Conservation (phyloP, 768 basidiomycete genomes). For the Boletus subparvulus region DNA sequence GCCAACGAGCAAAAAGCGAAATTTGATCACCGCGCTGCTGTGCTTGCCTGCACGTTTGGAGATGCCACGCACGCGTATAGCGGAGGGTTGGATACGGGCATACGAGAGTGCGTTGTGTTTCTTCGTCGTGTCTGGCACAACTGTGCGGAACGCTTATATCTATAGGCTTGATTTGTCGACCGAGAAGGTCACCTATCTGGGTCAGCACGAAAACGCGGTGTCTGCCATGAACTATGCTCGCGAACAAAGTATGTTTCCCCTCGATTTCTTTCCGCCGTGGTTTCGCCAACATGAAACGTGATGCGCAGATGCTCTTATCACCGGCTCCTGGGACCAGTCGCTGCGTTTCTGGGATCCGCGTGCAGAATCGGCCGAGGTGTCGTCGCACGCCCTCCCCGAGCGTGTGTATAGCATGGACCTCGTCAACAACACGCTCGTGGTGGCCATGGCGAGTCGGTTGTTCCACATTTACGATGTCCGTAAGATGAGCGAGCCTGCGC, state of each 20-base stretch:
- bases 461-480: conserved; percentile 89
- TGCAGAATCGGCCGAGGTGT: conserved; percentile 52
- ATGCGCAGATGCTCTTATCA: conserved; percentile 64
- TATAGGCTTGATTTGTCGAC: conserved; percentile 67
- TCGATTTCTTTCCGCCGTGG: neutral
- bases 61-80: conserved; percentile 72
- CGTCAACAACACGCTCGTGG: conserved; percentile 76
- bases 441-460: conserved; percentile 88
- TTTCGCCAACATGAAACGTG: neutral
- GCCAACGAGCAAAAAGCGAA: conserved; percentile 72
- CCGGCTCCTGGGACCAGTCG: conserved; percentile 91
- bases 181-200: conserved; percentile 71
- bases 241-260: conserved; percentile 53
- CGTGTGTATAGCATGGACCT: conserved; percentile 85
- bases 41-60: conserved; percentile 77
- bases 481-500: conserved; percentile 70
- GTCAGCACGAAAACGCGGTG: conserved; percentile 78
- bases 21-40: conserved; percentile 85
- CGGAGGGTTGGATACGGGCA: conserved; percentile 82
- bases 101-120: conserved; percentile 58
- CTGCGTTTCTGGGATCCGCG: conserved; percentile 87
- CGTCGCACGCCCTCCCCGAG: conserved; percentile 68
- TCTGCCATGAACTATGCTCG: conserved; percentile 72
- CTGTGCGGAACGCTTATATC: neutral
- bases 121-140: neutral